Evolutionary conservation across 768 basidiomycete genomes (phyloP).

Genomic region (Suillus tomentosus): DNA sequence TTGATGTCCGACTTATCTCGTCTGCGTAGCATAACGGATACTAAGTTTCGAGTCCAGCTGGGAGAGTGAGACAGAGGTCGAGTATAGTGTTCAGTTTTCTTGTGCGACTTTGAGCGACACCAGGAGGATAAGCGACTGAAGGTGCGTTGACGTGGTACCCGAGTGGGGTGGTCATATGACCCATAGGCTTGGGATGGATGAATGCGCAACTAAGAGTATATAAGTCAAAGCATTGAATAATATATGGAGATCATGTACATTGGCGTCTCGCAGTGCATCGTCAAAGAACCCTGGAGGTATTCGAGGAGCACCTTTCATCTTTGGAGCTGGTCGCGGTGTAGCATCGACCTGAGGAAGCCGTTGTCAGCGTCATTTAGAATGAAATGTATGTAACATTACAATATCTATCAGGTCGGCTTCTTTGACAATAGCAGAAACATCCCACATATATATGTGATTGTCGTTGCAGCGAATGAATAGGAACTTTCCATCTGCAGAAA

Average conservation of each 20-base stretch:
- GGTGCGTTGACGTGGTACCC: neutral
- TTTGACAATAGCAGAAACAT: neutral
- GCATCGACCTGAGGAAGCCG: no score
- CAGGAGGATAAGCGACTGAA: neutral
- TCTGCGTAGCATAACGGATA: neutral
- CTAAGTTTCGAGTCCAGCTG: neutral
- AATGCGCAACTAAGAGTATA: no score
- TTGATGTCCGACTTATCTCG: neutral
- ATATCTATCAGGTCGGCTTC: neutral
- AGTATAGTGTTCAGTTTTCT: neutral
- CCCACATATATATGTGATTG: neutral
- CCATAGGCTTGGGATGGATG: neutral
- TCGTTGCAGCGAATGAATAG: neutral
- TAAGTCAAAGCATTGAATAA: no score
- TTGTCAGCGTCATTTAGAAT: no score
- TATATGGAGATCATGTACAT: no score
- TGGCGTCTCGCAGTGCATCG: no score
- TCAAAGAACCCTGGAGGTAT: no score
- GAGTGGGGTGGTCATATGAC: neutral
- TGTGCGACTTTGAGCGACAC: neutral
- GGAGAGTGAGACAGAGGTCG: neutral
- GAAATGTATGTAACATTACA: neutral
- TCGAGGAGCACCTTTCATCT: no score
- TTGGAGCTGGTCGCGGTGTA: no score
- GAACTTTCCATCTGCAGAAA: conserved; percentile 1